phyloP scores from a whole-genome alignment of 805 yeast genomes.

The Barnettozyma californica region DNA sequence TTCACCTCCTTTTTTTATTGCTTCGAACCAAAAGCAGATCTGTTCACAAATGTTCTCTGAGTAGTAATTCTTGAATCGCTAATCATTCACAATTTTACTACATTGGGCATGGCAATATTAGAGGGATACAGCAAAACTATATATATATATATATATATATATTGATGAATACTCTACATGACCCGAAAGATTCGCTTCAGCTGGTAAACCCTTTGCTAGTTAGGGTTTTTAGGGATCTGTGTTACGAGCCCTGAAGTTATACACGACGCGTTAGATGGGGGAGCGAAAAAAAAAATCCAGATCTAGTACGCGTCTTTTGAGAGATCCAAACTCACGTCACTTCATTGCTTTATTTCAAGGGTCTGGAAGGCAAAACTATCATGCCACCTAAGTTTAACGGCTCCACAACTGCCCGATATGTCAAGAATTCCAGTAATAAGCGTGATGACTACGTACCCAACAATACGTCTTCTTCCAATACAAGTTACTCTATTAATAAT shows the following conservation, averaged over 20 bases:
- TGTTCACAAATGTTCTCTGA: too few relatives aligned
- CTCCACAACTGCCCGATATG: conserved; percentile 48
- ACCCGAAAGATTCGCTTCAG: too few relatives aligned
- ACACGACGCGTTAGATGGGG: background rate
- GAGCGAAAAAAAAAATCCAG: background rate
- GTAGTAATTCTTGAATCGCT: too few relatives aligned
- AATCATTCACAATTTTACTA: too few relatives aligned
- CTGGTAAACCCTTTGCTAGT: too few relatives aligned
- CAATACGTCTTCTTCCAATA: conserved; percentile 18
- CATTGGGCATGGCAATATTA: too few relatives aligned
- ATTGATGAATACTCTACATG: too few relatives aligned
- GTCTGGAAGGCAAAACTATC: background rate
- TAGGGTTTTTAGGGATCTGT: background rate
- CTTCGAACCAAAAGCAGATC: too few relatives aligned
- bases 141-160: too few relatives aligned
- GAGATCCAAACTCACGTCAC: background rate
- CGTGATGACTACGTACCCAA: conserved; percentile 20
- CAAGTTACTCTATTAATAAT: conserved; percentile 13
- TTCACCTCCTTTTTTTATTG: too few relatives aligned
- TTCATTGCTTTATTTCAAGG: background rate
- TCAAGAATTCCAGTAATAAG: conserved; percentile 33
- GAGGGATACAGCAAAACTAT: too few relatives aligned
- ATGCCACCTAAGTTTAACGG: conserved; percentile 33
- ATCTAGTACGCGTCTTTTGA: background rate
- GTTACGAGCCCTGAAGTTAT: background rate